Evolutionary conservation across 768 basidiomycete genomes (phyloP), one percentile per base, ranked within the genome.

Genomic region (Hypholoma fasciculare): DNA sequence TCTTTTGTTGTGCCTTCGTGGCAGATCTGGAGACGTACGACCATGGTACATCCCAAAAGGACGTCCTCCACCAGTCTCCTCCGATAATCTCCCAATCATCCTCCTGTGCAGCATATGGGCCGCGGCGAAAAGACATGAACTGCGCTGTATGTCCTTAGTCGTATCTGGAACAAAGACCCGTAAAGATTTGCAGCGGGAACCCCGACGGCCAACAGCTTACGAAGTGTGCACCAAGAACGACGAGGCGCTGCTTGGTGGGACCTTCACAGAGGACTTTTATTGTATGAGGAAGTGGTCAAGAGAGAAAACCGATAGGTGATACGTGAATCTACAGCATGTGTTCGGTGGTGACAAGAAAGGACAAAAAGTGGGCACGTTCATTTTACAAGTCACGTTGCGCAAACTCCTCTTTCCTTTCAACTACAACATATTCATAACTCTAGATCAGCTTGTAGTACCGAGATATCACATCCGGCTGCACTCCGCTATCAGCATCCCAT

Each of bases 21-120:
- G 63, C 59, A 49, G 50, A 42, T 42, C 63, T 59, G 30, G 61
- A 50, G 9, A 61, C 34, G 61, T 74, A 78, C 40, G 74, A 65
- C 80, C 79, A 81, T 16, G 76, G 75, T 27, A 78, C 73, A 17
- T 70, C 65, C 57, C 61, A 66, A 62, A 72, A 77, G 50, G 73
- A 65, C 36, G 74, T 79, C 57, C 67, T 69, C 78, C 78, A 78
- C 76, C 76, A 74, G 61, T 76, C 66, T 52, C 60, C 49, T 8
- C 70, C 59, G 51, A 79, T 64, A 61, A 74, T 68, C 64, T 78
- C 72, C 78, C 79, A 78, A 57, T 71, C 76, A 49, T 73, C 69
- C 58, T 76, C 75, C 61, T 67, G 71, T 51, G 60, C 62, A 48
- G 60, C 66, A 51, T 69, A 57, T 47, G 58, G 52, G 49, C 56